Evolutionary conservation across 2,329 filamentous ascomycete genomes (phyloP), one percentile per base, ranked within the genome.

Genomic region (Pseudogymnoascus sp.): DNA sequence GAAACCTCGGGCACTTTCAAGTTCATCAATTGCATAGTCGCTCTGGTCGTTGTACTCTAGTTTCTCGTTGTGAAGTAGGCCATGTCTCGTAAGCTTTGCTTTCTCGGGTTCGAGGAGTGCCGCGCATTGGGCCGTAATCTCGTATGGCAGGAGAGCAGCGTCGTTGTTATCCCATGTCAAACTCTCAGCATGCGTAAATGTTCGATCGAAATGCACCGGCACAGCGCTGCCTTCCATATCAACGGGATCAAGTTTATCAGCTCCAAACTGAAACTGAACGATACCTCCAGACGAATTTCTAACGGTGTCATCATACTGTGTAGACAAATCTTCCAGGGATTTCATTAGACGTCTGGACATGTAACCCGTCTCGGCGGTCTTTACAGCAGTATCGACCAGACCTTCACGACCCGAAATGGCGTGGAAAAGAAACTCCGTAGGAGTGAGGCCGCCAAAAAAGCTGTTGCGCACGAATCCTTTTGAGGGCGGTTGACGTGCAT

Each of bases 271-370:
- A 78, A 99, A 98, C 74, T 99, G 95, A 1, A 99, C 92, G 66
- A 99, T 89, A 34, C 87, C 88, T 6, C 90, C 90, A 1, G 88
- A 89, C 0, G 93, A 97, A 28, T 93, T 98, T 64, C 95, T 86
- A 0, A 99, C 93, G 0, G 95, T 99, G 71, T 96, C 86, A 71
- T 99, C 95, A 71, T 99, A 99, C 71, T 92, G 87, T 0, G 90
- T 92, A 0, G 93, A 96, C 2, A 98, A 79, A 80, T 99, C 95
- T 74, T 99, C 95, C 60, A 99, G 79, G 2, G 92, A 96, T 77
- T 99, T 99, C 93, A 99, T 99, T 74, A 99, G 77, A 70, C 95
- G 88, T 78, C 95, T 88, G 67, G 93, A 98, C 95, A 99, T 99
- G 78, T 99, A 99, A 68, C 95, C 95, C 10, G 95, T 99, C 77